Percentiles rank a stretch among this genome's conserved stretches.
These are phyloP conservation scores for Teunomyces cretensis DNA, from an alignment of 805 yeast species.

Conservation along the genomic window DNA sequence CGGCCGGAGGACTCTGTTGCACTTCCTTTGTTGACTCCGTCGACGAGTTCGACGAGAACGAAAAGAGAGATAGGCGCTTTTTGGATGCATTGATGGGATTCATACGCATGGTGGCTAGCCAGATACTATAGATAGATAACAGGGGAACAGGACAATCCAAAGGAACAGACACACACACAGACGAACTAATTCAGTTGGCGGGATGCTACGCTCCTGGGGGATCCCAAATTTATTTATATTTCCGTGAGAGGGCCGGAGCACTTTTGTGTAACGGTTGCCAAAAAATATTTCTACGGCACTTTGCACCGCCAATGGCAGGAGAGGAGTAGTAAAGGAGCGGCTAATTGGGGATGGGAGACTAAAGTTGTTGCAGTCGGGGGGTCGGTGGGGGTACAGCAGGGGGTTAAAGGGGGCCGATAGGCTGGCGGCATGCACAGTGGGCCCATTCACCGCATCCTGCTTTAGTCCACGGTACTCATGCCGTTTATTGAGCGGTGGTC, in stretches of 20 bases:
- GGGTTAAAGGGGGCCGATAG: too few relatives aligned
- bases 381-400: too few relatives aligned
- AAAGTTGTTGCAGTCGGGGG: too few relatives aligned
- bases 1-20: background rate
- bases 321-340: slow-evolving; percentile 1
- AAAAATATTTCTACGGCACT: slow-evolving; percentile 3
- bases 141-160: background rate
- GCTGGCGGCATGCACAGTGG: too few relatives aligned
- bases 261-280: background rate
- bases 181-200: too few relatives aligned
- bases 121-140: too few relatives aligned
- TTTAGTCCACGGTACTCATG: too few relatives aligned
- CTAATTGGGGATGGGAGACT: too few relatives aligned
- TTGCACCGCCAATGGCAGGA: background rate
- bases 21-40: background rate
- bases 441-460: too few relatives aligned
- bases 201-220: background rate
- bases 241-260: slow-evolving; percentile 1
- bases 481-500: too few relatives aligned
- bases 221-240: slow-evolving; percentile 2
- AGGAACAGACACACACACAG: too few relatives aligned
- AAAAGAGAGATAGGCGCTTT: slow-evolving; percentile 24
- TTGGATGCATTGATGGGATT: slow-evolving; percentile 5
- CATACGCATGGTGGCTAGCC: background rate
- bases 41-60: slow-evolving; percentile 16